These are phyloP conservation scores for Fusarium lateritium DNA, from an alignment of 2,329 filamentous ascomycete species.

Conservation along the genomic window DNA sequence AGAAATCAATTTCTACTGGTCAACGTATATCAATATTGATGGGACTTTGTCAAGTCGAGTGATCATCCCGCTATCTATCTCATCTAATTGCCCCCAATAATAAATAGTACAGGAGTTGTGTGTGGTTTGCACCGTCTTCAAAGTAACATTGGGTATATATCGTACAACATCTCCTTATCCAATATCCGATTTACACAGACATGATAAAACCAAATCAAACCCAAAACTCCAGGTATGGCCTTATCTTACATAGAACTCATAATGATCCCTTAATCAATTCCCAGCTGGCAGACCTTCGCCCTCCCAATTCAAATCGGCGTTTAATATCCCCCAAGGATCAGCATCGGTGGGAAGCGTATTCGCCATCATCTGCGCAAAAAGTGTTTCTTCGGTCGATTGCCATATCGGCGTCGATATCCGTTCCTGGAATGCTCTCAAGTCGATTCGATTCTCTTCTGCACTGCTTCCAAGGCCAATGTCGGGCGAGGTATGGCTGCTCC, in stretches of 20 bases:
- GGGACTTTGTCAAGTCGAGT: neutral
- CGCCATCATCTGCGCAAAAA: conserved; percentile 49
- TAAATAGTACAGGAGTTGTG: conserved; percentile 39
- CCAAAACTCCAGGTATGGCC: conserved; percentile 8
- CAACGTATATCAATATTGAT: neutral
- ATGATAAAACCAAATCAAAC: conserved; percentile 6
- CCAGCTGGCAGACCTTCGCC: conserved; percentile 18
- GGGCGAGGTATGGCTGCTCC: conserved; percentile 53
- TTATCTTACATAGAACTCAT: conserved; percentile 5
- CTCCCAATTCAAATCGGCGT: conserved; percentile 49
- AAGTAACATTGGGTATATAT: conserved; percentile 34
- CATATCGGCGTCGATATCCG: conserved; percentile 52
- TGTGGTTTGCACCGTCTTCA: conserved; percentile 17
- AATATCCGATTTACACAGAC: conserved; percentile 8
- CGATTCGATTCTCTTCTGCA: conserved; percentile 55
- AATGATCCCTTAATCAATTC: conserved; percentile 3
- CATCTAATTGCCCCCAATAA: neutral
- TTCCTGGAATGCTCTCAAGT: conserved; percentile 53
- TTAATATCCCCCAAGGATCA: conserved; percentile 52
- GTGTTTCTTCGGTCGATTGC: conserved; percentile 51
- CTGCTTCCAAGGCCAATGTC: conserved; percentile 54
- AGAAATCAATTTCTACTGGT: neutral
- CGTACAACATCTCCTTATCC: conserved; percentile 31
- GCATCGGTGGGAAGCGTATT: conserved; percentile 41
- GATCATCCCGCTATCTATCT: neutral